Percentiles rank a stretch among this genome's conserved stretches.
Conservation (phyloP, 2,329 filamentous ascomycete species). For the Fulvia fulva region DNA sequence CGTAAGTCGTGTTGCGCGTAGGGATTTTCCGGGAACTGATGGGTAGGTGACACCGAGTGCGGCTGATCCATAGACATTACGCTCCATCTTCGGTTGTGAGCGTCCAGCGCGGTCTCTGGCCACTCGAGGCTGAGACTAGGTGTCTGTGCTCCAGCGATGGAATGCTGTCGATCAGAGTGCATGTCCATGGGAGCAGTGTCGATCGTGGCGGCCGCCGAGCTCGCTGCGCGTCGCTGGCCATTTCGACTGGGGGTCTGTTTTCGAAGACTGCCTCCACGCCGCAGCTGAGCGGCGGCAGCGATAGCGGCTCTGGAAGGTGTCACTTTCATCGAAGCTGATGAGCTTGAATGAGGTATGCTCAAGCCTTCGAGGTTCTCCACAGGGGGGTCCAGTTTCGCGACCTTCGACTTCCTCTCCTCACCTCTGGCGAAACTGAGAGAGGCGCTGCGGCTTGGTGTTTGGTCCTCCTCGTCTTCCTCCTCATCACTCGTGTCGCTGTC, state of each 20-base stretch:
- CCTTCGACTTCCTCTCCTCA: constrained; percentile 29
- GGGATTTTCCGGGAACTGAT: constrained; percentile 29
- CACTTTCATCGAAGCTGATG: constrained; percentile 30
- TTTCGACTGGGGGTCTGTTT: constrained; percentile 23
- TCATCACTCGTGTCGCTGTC: constrained; percentile 36
- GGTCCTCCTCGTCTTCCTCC: constrained; percentile 28
- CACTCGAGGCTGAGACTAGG: constrained; percentile 14
- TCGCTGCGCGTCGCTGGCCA: constrained; percentile 10
- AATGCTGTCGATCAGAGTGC: constrained; percentile 16
- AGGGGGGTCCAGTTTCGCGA: constrained; percentile 32
- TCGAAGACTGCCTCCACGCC: constrained; percentile 32
- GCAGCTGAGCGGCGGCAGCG: constrained; percentile 32
- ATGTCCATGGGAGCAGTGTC: constrained; percentile 31
- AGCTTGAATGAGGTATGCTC: constrained; percentile 31
- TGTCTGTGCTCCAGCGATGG: constrained; percentile 15
- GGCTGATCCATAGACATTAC: constrained; percentile 44
- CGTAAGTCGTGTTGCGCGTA: constrained; percentile 42
- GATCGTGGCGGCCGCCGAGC: constrained; percentile 20
- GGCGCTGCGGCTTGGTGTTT: constrained; percentile 26
- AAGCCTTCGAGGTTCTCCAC: constrained; percentile 34
- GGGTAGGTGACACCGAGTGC: constrained; percentile 33
- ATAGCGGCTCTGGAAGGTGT: constrained; percentile 35
- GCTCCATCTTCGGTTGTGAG: constrained; percentile 45
- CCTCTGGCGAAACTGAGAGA: constrained; percentile 31
- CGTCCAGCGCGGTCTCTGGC: constrained; percentile 35